Percentiles rank a stretch among this genome's conserved stretches.
These are phyloP conservation scores for Larix sibirica DNA, from an alignment of 83 land plant species.

Conservation along the genomic window DNA sequence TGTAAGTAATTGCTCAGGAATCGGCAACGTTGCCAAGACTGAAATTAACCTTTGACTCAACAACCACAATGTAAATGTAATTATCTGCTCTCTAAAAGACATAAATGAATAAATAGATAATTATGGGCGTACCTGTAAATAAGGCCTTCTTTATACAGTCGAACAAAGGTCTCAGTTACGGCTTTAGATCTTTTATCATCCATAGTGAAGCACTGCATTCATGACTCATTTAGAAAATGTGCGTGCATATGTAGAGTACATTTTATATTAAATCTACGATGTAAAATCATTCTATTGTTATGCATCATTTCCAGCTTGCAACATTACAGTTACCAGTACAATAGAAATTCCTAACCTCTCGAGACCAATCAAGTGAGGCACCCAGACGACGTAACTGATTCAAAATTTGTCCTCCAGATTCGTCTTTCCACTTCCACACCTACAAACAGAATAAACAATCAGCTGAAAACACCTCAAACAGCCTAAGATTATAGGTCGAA, in stretches of 20 bases:
- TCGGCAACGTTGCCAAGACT: background rate
- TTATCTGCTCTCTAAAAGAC: background rate
- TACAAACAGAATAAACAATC: slow-evolving; percentile 20
- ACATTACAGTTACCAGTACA: background rate
- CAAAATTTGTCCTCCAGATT: slow-evolving; percentile 84
- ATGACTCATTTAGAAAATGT: background rate
- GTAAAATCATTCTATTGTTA: background rate
- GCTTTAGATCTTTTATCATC: slow-evolving; percentile 88
- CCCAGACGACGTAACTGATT: slow-evolving; percentile 79
- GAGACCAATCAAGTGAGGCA: slow-evolving; percentile 95
- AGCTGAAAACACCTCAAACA: background rate
- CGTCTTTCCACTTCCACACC: slow-evolving; percentile 96
- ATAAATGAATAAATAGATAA: background rate
- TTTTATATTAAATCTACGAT: background rate
- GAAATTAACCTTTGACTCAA: background rate
- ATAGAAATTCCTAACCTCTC: slow-evolving; percentile 61
- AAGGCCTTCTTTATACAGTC: slow-evolving; percentile 77
- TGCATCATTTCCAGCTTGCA: background rate
- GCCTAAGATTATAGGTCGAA: background rate
- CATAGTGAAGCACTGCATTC: slow-evolving; percentile 88
- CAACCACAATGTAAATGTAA: background rate
- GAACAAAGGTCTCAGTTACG: slow-evolving; percentile 93
- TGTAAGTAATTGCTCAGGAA: background rate
- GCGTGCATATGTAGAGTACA: background rate
- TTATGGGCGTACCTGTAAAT: slow-evolving; percentile 77